Evolutionary conservation across 1,284 basidiomycete genomes (phyloP), one percentile per base, ranked within the genome.

Genomic region (Hemileia vastatrix): DNA sequence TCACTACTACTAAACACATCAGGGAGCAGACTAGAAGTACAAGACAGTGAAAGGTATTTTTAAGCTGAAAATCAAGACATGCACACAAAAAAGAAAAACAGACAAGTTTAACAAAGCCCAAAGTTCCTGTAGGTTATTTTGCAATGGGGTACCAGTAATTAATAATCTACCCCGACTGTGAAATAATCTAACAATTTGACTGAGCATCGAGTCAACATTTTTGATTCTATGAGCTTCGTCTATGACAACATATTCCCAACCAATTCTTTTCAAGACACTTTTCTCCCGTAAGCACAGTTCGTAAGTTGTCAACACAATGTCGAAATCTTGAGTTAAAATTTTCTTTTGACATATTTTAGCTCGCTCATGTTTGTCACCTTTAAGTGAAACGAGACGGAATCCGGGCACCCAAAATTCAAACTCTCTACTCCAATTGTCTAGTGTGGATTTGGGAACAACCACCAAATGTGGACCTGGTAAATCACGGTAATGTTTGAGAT

Each of bases 221-320:
- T 98, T 98, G 83, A 99, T 98, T 43, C 94, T 87, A 74, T 98
- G 95, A 0, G 94, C 95, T 78, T 99, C 95, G 78, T 99, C 94
- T 73, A 99, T 98, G 69, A 91, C 83, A 76, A 98, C 97, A 78
- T 98, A 98, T 51, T 95, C 90, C 81, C 96, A 98, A 0, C 87
- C 88, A 72, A 97, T 90, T 77, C 94, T 95, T 78, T 90, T 92
- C 69, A 98, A 81, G 0, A 87, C 83, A 24, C 84, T 82, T 78
- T 93, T 92, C 75, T 98, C 95, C 70, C 95, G 90, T 65, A 98
- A 82, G 76, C 92, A 96, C 71, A 98, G 89, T 76, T 99, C 95
- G 79, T 98, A 98, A 0, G 91, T 90, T 0, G 95, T 96, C 77
- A 99, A 86, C 77, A 91, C 87, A 63, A 96, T 86, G 76, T 97